Conservation (phyloP, 164 flowering plant genomes). For the Aristolochia fimbriata region DNA sequence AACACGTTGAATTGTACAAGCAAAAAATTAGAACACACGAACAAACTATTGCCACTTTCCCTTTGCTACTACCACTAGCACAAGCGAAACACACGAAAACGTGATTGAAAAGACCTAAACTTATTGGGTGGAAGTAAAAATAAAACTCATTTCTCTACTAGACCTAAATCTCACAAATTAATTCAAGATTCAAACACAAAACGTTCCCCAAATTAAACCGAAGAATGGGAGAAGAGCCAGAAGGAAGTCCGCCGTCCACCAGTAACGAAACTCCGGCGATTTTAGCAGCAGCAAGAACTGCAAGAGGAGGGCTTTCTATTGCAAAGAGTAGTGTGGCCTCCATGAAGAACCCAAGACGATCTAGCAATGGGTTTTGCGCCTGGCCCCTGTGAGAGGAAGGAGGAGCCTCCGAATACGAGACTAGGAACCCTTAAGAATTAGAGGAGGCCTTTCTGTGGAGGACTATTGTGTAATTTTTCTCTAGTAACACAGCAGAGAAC, state of each 20-base stretch:
- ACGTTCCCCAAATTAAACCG: constrained; percentile 44
- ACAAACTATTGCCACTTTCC: background rate
- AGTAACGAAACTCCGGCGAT: constrained; percentile 32
- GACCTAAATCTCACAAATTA: background rate
- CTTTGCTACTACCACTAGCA: background rate
- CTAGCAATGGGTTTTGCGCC: too few relatives aligned
- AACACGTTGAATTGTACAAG: too few relatives aligned
- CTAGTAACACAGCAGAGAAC: too few relatives aligned
- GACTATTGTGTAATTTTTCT: too few relatives aligned
- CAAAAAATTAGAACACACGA: background rate
- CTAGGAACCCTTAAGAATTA: too few relatives aligned
- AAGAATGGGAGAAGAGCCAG: constrained; percentile 42
- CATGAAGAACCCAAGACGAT: too few relatives aligned
- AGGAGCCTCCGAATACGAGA: too few relatives aligned
- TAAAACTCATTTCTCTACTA: background rate
- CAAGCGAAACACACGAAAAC: background rate
- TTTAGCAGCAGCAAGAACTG: constrained; percentile 44
- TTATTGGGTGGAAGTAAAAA: background rate
- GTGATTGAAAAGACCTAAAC: background rate
- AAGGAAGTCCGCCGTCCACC: constrained; percentile 29
- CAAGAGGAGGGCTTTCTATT: constrained; percentile 44
- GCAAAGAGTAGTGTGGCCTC: constrained; percentile 22
- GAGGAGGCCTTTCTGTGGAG: too few relatives aligned
- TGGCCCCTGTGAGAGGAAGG: too few relatives aligned
- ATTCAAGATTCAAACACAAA: background rate